Evolutionary conservation across 192 early-diverging fungal species (phyloP).

Genomic region (Coemansia sp.): DNA sequence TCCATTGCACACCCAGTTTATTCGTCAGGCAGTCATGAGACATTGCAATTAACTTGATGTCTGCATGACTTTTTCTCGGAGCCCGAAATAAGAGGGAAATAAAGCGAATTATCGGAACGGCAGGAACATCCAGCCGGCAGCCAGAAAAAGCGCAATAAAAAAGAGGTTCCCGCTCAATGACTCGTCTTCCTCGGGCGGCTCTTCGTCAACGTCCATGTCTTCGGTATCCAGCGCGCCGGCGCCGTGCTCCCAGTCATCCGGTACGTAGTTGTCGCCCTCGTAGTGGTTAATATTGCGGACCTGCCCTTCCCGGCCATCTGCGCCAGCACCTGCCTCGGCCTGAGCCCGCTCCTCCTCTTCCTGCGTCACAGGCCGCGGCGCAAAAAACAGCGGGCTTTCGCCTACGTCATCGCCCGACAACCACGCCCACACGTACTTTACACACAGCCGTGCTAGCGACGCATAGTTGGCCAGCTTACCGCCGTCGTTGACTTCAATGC

Average conservation of each 20-base stretch:
- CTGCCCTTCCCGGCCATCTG: slow-evolving; percentile 4
- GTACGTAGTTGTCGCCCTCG: slow-evolving; percentile 3
- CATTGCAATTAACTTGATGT: slow-evolving; percentile 1
- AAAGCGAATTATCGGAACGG: slow-evolving; percentile 19
- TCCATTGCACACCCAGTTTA: not conserved
- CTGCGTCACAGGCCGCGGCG: slow-evolving; percentile 24
- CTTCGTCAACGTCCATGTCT: slow-evolving; percentile 3
- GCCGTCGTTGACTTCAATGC: slow-evolving; percentile 74
- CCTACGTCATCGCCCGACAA: slow-evolving; percentile 61
- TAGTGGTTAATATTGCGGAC: not conserved
- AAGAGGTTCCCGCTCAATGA: slow-evolving; percentile 28
- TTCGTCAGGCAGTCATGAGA: not conserved
- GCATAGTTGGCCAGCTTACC: slow-evolving; percentile 76
- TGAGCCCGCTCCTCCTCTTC: slow-evolving; percentile 20
- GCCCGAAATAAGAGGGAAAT: not conserved
- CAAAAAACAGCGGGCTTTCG: slow-evolving; percentile 52
- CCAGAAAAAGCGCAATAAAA: slow-evolving; percentile 32
- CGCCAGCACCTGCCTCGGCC: slow-evolving; percentile 16
- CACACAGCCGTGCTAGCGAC: slow-evolving; percentile 69
- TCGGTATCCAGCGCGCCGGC: slow-evolving; percentile 7
- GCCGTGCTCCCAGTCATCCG: slow-evolving; percentile 18
- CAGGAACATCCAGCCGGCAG: slow-evolving; percentile 43
- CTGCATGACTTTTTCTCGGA: not conserved
- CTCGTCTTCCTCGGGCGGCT: slow-evolving; percentile 13
- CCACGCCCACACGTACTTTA: slow-evolving; percentile 68